Conservation (phyloP, 2,329 filamentous ascomycete genomes). For the Aureobasidium sp. region DNA sequence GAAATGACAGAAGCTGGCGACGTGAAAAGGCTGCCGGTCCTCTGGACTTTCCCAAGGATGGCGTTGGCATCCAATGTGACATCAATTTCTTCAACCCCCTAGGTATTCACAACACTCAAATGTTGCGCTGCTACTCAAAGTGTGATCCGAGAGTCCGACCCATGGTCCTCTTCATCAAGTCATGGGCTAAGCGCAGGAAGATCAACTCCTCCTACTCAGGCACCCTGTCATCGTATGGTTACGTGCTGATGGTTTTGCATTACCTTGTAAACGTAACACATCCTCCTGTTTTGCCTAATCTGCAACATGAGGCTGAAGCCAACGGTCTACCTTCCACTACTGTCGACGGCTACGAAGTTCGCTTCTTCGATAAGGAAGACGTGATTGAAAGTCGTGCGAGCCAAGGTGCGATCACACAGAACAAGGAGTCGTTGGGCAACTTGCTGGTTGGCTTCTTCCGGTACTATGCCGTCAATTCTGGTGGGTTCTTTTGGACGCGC, state of each 20-base stretch:
- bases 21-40: conserved; percentile 40
- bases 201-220: conserved; percentile 84
- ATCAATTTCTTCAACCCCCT: conserved; percentile 86
- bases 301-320: conserved; percentile 48
- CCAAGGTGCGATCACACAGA: conserved; percentile 54
- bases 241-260: conserved; percentile 85
- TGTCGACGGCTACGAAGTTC: conserved; percentile 54
- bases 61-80: conserved; percentile 78
- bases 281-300: conserved; percentile 76
- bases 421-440: conserved; percentile 59
- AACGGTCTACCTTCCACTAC: conserved; percentile 13
- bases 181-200: conserved; percentile 77
- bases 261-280: conserved; percentile 75
- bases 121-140: conserved; percentile 74
- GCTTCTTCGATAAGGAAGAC: conserved; percentile 69
- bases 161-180: conserved; percentile 79
- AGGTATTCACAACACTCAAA: conserved; percentile 71
- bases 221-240: conserved; percentile 82
- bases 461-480: conserved; percentile 61
- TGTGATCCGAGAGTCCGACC: conserved; percentile 69
- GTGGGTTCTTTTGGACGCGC: conserved; percentile 68
- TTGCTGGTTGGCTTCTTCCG: conserved; percentile 80
- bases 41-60: conserved; percentile 69
- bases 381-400: conserved; percentile 57
- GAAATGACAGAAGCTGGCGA: conserved; percentile 28